Evolutionary conservation across 2,329 filamentous ascomycete species (phyloP).

Genomic region (Lithohypha guttulata): DNA sequence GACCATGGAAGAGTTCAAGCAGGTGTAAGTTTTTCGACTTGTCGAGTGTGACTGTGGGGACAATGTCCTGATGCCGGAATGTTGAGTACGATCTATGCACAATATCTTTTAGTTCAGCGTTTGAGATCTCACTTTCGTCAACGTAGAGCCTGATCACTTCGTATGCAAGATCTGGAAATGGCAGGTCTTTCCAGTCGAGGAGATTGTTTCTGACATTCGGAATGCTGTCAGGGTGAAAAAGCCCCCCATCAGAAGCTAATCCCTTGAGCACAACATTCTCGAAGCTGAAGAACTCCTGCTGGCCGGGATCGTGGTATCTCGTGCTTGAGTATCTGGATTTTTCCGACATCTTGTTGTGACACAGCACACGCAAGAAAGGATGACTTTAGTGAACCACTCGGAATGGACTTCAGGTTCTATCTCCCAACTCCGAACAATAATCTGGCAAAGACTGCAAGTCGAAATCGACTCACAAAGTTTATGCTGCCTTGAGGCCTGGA

Average conservation of each 20-base stretch:
- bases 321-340: constrained; percentile 6
- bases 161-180: constrained; percentile 72
- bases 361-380: too few relatives aligned
- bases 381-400: too few relatives aligned
- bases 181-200: constrained; percentile 66
- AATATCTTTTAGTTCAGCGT: constrained; percentile 68
- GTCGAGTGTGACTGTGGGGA: constrained; percentile 69
- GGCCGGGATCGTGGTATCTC: constrained; percentile 10
- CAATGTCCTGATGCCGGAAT: constrained; percentile 69
- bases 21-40: constrained; percentile 63
- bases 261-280: constrained; percentile 86
- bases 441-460: too few relatives aligned
- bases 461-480: too few relatives aligned
- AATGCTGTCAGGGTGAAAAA: constrained; percentile 79
- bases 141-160: constrained; percentile 83
- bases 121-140: constrained; percentile 68
- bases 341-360: too few relatives aligned
- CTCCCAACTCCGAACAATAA: too few relatives aligned
- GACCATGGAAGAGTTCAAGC: constrained; percentile 92
- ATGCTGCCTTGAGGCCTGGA: too few relatives aligned
- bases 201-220: constrained; percentile 54
- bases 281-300: constrained; percentile 59
- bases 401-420: too few relatives aligned
- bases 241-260: constrained; percentile 72
- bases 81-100: constrained; percentile 79